Evolutionary conservation across 495 filamentous ascomycete species (phyloP).

Genomic region (Trichocladium antarcticum): DNA sequence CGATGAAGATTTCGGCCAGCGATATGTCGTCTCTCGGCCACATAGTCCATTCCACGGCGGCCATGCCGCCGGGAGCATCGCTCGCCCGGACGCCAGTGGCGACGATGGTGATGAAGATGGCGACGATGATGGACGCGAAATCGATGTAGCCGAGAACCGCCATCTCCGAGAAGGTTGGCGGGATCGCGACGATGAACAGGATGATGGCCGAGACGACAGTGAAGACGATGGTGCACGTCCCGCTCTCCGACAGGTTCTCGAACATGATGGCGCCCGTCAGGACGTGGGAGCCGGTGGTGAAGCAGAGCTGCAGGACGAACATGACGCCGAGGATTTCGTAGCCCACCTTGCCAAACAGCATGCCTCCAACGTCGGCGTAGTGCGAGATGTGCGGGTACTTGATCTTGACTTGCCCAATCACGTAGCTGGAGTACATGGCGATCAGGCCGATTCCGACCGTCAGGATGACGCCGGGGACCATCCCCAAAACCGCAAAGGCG

Average conservation of each 20-base stretch:
- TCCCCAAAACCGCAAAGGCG: conserved; percentile 53
- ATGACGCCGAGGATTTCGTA: conserved; percentile 53
- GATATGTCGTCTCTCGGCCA: conserved; percentile 32
- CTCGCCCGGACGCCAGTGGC: conserved; percentile 45
- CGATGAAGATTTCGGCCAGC: conserved; percentile 45
- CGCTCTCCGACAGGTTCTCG: conserved; percentile 52
- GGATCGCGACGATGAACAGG: conserved; percentile 50
- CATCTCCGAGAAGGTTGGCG: conserved; percentile 41
- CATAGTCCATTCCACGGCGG: conserved; percentile 32
- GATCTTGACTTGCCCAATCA: conserved; percentile 68
- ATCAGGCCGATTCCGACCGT: conserved; percentile 51
- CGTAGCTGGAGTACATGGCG: conserved; percentile 65
- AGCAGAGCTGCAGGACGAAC: conserved; percentile 57
- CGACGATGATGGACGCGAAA: conserved; percentile 53
- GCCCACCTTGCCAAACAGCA: conserved; percentile 53
- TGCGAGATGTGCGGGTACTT: conserved; percentile 59
- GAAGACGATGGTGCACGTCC: conserved; percentile 57
- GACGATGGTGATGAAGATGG: conserved; percentile 59
- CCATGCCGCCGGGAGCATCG: conserved; percentile 24
- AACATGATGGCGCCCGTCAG: conserved; percentile 64
- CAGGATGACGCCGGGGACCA: conserved; percentile 47
- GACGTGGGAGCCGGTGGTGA: conserved; percentile 67
- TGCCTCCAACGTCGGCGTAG: conserved; percentile 58
- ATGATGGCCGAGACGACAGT: conserved; percentile 52
- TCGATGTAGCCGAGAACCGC: conserved; percentile 52